phyloP scores from a whole-genome alignment of 805 yeast species.

The Candida michaelii region DNA sequence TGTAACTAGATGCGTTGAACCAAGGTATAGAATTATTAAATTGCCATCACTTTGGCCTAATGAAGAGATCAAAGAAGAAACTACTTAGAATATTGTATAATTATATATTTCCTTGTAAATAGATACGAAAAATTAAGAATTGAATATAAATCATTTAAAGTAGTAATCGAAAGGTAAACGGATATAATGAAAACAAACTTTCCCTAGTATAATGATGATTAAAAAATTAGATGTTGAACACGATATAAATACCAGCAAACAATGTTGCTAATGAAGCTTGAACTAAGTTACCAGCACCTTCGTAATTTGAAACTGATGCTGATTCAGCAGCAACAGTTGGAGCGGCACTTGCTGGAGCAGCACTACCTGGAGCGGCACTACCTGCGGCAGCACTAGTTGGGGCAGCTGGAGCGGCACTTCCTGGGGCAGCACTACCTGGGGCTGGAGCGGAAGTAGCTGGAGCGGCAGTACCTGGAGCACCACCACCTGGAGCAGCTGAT shows the following conservation, averaged over 20 bases:
- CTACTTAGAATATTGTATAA: background rate
- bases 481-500: constrained; percentile 7
- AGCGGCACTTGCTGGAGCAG: constrained; percentile 13
- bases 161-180: background rate
- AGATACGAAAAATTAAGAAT: background rate
- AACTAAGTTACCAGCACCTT: constrained; percentile 14
- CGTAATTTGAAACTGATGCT: constrained; percentile 12
- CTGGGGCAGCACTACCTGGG: too few species aligned
- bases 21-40: constrained; percentile 81
- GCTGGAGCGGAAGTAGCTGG: constrained; percentile 11
- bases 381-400: too few species aligned
- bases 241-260: constrained; percentile 15
- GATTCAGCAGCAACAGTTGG: constrained; percentile 14
- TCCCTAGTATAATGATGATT: background rate
- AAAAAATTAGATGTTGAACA: constrained; percentile 12
- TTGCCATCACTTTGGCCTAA: constrained; percentile 87
- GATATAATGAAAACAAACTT: background rate
- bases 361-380: constrained; percentile 10
- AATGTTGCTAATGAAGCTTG: constrained; percentile 15
- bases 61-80: constrained; percentile 35
- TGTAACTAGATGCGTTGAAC: constrained; percentile 89
- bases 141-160: background rate
- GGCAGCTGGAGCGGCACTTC: constrained; percentile 7
- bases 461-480: too few species aligned
- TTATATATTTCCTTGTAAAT: background rate